Percentiles rank a stretch among this genome's conserved stretches.
Evolutionary conservation across 371 early-diverging fungal species (phyloP).

Genomic region (Syncephalis plumigaleata): DNA sequence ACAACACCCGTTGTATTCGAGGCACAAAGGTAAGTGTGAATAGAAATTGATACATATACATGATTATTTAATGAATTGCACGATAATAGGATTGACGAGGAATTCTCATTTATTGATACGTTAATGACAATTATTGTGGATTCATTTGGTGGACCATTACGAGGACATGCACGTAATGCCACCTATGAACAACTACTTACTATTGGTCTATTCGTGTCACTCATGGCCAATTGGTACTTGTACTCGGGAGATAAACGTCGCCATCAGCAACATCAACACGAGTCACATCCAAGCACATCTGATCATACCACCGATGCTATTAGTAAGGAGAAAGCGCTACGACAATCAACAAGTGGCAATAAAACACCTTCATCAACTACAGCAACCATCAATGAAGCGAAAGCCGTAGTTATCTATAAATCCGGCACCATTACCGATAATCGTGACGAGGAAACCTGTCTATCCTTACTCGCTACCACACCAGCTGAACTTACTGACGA

Average conservation of each 20-base stretch:
- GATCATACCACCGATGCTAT: too few species aligned
- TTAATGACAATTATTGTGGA: too few species aligned
- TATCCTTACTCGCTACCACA: constrained; percentile 26
- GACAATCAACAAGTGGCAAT: not conserved
- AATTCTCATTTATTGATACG: too few species aligned
- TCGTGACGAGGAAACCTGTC: constrained; percentile 46
- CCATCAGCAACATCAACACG: too few species aligned
- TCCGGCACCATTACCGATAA: constrained; percentile 7
- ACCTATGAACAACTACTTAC: constrained; percentile 6
- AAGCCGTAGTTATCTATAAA: constrained; percentile 6
- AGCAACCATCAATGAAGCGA: constrained; percentile 2
- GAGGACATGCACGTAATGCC: too few species aligned
- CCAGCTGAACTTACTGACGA: constrained; percentile 34
- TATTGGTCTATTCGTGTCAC: constrained; percentile 9
- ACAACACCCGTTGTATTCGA: constrained; percentile 25
- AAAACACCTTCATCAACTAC: constrained; percentile 8
- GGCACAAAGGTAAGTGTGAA: too few species aligned
- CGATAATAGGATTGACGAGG: too few species aligned
- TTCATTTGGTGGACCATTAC: too few species aligned
- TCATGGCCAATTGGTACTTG: constrained; percentile 10
- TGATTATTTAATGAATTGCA: too few species aligned
- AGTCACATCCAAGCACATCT: too few species aligned
- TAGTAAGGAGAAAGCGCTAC: too few species aligned
- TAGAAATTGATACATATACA: too few species aligned
- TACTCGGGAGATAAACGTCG: constrained; percentile 7